These are phyloP conservation scores for Suillus cothurnatus DNA, from an alignment of 768 basidiomycete species.

Conservation along the genomic window DNA sequence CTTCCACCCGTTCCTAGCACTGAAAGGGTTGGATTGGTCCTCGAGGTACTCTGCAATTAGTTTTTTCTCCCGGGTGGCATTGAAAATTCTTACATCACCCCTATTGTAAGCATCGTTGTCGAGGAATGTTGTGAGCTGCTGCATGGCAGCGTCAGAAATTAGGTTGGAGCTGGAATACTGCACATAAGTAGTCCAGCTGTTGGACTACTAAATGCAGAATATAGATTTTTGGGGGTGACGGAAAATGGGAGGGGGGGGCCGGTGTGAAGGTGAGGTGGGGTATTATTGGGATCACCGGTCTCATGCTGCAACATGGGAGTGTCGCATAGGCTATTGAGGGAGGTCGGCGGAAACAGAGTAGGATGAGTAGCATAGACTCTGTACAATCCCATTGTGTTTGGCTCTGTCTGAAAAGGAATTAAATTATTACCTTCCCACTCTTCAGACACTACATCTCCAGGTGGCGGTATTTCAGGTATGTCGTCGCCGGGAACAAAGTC, in stretches of 20 bases:
- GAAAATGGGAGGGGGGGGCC: neutral
- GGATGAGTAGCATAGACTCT: neutral
- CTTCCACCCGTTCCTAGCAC: conserved; percentile 9
- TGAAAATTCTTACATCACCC: conserved; percentile 24
- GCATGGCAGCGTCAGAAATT: neutral
- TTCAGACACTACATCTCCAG: neutral
- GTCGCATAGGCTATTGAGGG: neutral
- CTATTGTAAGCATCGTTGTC: conserved; percentile 15
- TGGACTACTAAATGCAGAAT: neutral
- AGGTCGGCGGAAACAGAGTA: neutral
- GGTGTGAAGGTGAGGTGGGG: neutral
- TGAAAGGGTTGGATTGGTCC: conserved; percentile 5
- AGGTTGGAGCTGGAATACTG: neutral
- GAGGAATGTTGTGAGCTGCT: conserved; percentile 11
- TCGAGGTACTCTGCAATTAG: conserved; percentile 7
- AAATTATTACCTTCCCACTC: neutral
- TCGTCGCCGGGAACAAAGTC: conserved; percentile 6
- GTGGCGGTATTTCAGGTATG: neutral
- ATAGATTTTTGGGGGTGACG: neutral
- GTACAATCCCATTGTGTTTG: neutral
- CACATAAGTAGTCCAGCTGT: neutral
- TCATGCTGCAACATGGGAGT: neutral
- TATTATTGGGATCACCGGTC: neutral
- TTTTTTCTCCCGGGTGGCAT: neutral
- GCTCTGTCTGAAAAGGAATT: neutral